A percentile compares a stretch with the other conserved stretches of the same genome.
Evolutionary conservation across 495 filamentous ascomycete species (phyloP).

Genomic region (Emericellopsis terricola): DNA sequence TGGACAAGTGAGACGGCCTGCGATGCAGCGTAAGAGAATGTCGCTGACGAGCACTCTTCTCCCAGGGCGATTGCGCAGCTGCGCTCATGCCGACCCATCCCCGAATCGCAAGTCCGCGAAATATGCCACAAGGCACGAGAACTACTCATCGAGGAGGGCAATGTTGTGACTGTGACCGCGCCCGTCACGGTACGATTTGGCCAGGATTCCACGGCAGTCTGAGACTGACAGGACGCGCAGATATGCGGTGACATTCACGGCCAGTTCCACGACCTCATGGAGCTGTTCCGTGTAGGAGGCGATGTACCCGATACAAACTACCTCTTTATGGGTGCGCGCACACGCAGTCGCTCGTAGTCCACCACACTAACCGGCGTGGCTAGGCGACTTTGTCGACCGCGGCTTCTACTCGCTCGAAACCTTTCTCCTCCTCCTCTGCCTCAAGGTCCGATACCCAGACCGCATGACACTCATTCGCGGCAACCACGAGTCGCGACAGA

Average conservation of each 20-base stretch:
- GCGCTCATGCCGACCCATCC: constrained; percentile 88
- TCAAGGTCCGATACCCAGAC: constrained; percentile 95
- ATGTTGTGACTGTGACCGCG: constrained; percentile 89
- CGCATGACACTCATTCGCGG: constrained; percentile 94
- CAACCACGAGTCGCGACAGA: constrained; percentile 94
- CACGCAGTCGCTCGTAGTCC: neutral
- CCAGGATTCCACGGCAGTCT: neutral
- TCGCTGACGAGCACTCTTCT: no score
- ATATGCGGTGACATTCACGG: constrained; percentile 99
- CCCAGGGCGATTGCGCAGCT: constrained; percentile 80
- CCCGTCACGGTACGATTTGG: constrained; percentile 56
- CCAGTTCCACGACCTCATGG: constrained; percentile 98
- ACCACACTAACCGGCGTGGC: neutral
- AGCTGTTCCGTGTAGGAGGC: constrained; percentile 89
- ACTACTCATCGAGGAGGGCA: constrained; percentile 92
- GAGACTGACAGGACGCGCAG: constrained; percentile 14
- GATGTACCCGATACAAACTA: constrained; percentile 96
- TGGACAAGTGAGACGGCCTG: constrained; percentile 62
- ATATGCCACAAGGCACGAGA: constrained; percentile 96
- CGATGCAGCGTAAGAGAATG: no score
- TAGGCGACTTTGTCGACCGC: constrained; percentile 91
- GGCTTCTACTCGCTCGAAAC: constrained; percentile 97
- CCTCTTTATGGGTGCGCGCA: constrained; percentile 72
- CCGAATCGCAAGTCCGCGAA: constrained; percentile 85
- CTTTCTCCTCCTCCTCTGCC: constrained; percentile 81